Evolutionary conservation across 257 asterid species (phyloP), one percentile per base, ranked within the genome.

Genomic region (Salvia rosmarinus): DNA sequence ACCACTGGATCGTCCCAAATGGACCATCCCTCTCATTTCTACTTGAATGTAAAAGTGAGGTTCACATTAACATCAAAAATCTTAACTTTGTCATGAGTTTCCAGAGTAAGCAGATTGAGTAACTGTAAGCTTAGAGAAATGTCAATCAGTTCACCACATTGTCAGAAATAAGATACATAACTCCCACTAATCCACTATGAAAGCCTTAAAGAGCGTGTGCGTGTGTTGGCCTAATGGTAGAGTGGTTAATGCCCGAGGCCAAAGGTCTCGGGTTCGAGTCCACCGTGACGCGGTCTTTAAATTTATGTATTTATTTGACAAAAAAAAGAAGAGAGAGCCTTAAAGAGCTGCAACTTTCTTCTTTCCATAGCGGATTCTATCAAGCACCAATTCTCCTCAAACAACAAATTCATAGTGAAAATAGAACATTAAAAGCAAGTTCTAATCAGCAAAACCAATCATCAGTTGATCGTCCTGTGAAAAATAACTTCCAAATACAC

Each of bases 361-460:
- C 13, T 6, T 47, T 3, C 21, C 4, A 8, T 17, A 7, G 28
- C 25, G 6, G 2, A 9, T 17, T 0, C 37, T 32, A 32, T 32
- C 37, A 11, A 50, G 28, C 57, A 5, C 13, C 49, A 75, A 42
- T 32, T 50, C 54, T 54, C 50, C 70, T 49, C 70, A 59, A 75
- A 58, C 64, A 58, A 49, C 37, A 58, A 54, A 54, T 10, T 56
- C 49, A n/a, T 35, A n/a, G 55, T n/a, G 34, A 30, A 50, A 30
- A 20, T 47, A 19, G 9, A 61, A 39, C 32, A 16, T 25, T 47
- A 58, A 16, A 65, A 21, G 12, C 16, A 46, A 59, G 11, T 17
- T 60, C 56, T 37, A 16, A 67, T 30, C 8, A 43, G 43, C 47
- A 32, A 72, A 74, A 74, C 37, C 37, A 17, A 63, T 7, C n/a